Conservation (phyloP, 768 basidiomycete genomes). For the Pilatotrama ljubarskyi region DNA sequence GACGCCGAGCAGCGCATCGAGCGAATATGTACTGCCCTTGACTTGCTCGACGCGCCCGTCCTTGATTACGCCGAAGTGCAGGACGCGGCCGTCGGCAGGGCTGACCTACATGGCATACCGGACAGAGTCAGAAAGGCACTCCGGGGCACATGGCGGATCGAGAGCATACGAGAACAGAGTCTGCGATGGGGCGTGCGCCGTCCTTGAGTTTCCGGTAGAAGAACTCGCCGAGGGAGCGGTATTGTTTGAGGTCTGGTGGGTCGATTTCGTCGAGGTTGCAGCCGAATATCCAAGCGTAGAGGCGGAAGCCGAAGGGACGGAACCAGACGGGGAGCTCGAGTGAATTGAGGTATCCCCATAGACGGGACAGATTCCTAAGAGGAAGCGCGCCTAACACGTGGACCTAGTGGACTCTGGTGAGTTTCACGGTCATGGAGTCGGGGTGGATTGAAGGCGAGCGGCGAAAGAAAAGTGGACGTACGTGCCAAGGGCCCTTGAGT, state of each 20-base stretch:
- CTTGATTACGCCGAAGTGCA: constrained; percentile 88
- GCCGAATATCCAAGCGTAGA: constrained; percentile 88
- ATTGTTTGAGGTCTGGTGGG: constrained; percentile 69
- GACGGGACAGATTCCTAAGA: constrained; percentile 88
- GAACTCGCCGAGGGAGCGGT: constrained; percentile 90
- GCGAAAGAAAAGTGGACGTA: constrained; percentile 36
- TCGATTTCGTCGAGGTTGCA: constrained; percentile 94
- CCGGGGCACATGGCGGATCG: background rate
- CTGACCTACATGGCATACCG: constrained; percentile 56
- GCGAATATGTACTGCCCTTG: constrained; percentile 96
- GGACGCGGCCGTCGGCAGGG: constrained; percentile 90
- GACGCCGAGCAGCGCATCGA: constrained; percentile 88
- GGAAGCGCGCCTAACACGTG: constrained; percentile 95
- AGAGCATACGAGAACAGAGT: constrained; percentile 63
- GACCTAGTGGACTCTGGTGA: constrained; percentile 50
- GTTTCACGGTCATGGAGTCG: too few species aligned
- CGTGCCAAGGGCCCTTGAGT: constrained; percentile 93
- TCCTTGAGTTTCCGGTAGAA: constrained; percentile 88
- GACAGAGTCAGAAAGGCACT: background rate
- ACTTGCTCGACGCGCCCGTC: constrained; percentile 89
- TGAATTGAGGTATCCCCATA: constrained; percentile 96
- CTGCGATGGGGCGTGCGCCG: constrained; percentile 79
- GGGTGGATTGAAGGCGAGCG: background rate
- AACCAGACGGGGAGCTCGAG: constrained; percentile 93
- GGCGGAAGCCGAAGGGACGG: constrained; percentile 82